Percentiles rank a stretch among this genome's conserved stretches.
Evolutionary conservation across 2,329 filamentous ascomycete genomes (phyloP).

Genomic region (Trichoderma simmonsii): DNA sequence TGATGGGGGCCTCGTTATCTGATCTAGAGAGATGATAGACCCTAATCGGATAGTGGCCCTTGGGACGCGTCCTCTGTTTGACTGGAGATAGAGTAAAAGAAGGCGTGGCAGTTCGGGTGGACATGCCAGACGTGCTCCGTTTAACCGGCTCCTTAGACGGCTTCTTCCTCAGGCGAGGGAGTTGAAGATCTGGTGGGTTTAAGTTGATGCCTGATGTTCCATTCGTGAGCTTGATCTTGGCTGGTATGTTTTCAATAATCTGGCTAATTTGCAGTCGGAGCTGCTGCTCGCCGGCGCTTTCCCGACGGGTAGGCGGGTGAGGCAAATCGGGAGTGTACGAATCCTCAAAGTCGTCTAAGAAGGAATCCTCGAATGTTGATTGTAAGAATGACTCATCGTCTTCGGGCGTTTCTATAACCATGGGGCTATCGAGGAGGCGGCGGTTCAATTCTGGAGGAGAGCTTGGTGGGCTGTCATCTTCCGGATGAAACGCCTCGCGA

Average conservation of each 20-base stretch:
- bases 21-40: slow-evolving; percentile 87
- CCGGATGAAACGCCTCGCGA: slow-evolving; percentile 35
- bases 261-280: slow-evolving; percentile 77
- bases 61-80: slow-evolving; percentile 47
- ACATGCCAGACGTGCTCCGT: slow-evolving; percentile 51
- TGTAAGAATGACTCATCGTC: slow-evolving; percentile 40
- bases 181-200: slow-evolving; percentile 56
- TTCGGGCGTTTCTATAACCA: slow-evolving; percentile 40
- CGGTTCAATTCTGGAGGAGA: slow-evolving; percentile 41
- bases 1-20: slow-evolving; percentile 83
- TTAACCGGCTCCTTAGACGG: slow-evolving; percentile 42
- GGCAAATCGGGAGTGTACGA: slow-evolving; percentile 33
- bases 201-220: slow-evolving; percentile 48
- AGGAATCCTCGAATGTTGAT: slow-evolving; percentile 43
- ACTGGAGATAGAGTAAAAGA: slow-evolving; percentile 69
- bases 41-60: slow-evolving; percentile 72
- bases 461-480: slow-evolving; percentile 45
- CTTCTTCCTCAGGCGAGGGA: slow-evolving; percentile 46
- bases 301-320: slow-evolving; percentile 27
- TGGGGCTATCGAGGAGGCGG: slow-evolving; percentile 44
- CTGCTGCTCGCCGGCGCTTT: slow-evolving; percentile 57
- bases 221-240: slow-evolving; percentile 70
- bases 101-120: slow-evolving; percentile 59
- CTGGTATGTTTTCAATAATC: slow-evolving; percentile 73
- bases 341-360: slow-evolving; percentile 47